Base-by-base conservation (phyloP, 1,139 yeast species). In the Yamadazyma trypodendri region DNA sequence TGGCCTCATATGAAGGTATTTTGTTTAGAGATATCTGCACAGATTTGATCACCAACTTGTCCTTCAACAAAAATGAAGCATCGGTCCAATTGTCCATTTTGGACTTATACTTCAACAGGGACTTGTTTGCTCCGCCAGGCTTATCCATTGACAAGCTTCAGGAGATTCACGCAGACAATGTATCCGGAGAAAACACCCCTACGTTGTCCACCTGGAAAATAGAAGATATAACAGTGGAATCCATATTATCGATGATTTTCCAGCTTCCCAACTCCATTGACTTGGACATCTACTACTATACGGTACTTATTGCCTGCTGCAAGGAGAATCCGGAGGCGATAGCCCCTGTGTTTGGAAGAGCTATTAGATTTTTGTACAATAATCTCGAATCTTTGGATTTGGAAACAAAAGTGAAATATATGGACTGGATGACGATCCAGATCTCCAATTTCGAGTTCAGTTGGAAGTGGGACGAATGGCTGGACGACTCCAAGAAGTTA, bases 381-480 rank as follows among this genome's bases (percentile, higher is more conserved):
- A 75, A 86, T 54, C 61, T 86, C 40, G 81, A 76, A 28, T 65
- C 75, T 2, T 65, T 89, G 41, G 97, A 90, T 57, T 79, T 79
- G 47, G 97, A 89, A 58, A 66, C 86, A 38, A 77, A 81, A 48
- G 72, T 79, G 46, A 71, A 92, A 44, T 85, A 79, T 49, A 68
- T 88, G 54, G 95, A 87, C 59, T 94, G 98, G 98, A 84, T 94
- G 72, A 76, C 95, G 3, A 84, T 87, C 41, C 98, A 94, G 62
- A 77, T 94, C 56, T 84, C 95, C 50, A 92, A 92, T 59, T 94
- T 92, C 61, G 90, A 86, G 44, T 94, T 88, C 61, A 86, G 92
- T 32, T 94, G 99, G 99, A 89, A 89, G 56, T 92, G 99, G 99
- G 82, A 79, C 48, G 98, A 90, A 60, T 94, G 98, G 98, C 79